Percentiles rank a stretch among this genome's conserved stretches.
These are phyloP conservation scores for Spiromastix sp. DNA, from an alignment of 2,329 filamentous ascomycete species.

Conservation along the genomic window DNA sequence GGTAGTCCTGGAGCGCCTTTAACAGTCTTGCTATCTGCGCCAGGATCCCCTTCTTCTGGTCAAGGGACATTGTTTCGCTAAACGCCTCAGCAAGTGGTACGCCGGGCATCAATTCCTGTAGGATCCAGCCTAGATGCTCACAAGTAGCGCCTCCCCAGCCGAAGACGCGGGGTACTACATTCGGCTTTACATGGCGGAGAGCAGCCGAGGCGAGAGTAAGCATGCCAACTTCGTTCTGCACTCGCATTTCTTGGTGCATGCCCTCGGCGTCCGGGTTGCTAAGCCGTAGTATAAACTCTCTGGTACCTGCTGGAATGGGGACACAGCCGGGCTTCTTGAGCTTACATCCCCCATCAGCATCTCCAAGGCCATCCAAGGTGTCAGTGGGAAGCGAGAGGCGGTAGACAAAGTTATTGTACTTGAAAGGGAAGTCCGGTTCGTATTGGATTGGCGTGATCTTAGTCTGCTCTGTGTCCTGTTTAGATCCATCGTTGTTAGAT, in stretches of 20 bases:
- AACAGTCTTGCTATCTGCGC: slow-evolving; percentile 22
- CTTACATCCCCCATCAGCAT: not conserved
- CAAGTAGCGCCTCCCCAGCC: slow-evolving; percentile 18
- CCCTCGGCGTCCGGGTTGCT: slow-evolving; percentile 23
- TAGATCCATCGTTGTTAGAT: no score
- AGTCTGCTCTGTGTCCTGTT: no score
- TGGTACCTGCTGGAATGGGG: slow-evolving; percentile 17
- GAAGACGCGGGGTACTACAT: slow-evolving; percentile 22
- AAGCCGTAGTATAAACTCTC: slow-evolving; percentile 24
- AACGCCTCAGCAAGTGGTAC: slow-evolving; percentile 15
- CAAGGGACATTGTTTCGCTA: slow-evolving; percentile 13
- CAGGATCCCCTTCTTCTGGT: slow-evolving; percentile 19
- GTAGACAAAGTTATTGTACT: slow-evolving; percentile 29
- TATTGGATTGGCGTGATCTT: slow-evolving; percentile 17
- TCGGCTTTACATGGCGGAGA: slow-evolving; percentile 15
- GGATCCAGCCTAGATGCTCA: slow-evolving; percentile 18
- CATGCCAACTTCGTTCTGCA: slow-evolving; percentile 26
- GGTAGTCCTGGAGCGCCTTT: slow-evolving; percentile 21
- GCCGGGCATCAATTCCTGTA: slow-evolving; percentile 25
- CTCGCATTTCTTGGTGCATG: slow-evolving; percentile 16
- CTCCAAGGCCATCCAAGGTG: no score
- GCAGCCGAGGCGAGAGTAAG: slow-evolving; percentile 21
- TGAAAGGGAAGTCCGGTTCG: slow-evolving; percentile 22
- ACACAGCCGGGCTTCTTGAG: slow-evolving; percentile 16
- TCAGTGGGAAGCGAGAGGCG: slow-evolving; percentile 14